A percentile compares a stretch with the other conserved stretches of the same genome.
phyloP scores from a whole-genome alignment of 345 rosid species.

The rapeseed (Brassica napus) region DNA sequence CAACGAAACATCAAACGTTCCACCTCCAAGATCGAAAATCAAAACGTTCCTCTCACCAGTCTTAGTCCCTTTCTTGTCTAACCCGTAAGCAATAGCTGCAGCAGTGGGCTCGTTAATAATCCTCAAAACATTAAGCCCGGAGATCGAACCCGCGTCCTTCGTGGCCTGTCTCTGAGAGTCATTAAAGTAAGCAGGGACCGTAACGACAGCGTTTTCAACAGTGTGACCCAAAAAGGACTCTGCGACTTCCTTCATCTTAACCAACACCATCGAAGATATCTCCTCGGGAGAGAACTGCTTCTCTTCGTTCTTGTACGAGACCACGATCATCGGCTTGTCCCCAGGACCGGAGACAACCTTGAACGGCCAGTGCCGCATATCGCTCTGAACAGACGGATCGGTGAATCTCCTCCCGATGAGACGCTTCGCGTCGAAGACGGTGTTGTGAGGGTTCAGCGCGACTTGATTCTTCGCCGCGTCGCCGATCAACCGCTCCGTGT shows the following conservation, averaged over 20 bases:
- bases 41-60: slow-evolving; percentile 40
- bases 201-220: slow-evolving; percentile 41
- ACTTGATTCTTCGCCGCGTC: slow-evolving; percentile 60
- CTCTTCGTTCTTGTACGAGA: slow-evolving; percentile 43
- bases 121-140: slow-evolving; percentile 41
- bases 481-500: slow-evolving; percentile 48
- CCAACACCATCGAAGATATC: slow-evolving; percentile 42
- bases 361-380: slow-evolving; percentile 52
- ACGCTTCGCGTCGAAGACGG: slow-evolving; percentile 55
- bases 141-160: slow-evolving; percentile 40
- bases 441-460: slow-evolving; percentile 56
- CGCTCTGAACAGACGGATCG: slow-evolving; percentile 47
- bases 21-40: slow-evolving; percentile 66
- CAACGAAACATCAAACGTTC: slow-evolving; percentile 67
- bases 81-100: slow-evolving; percentile 45
- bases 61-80: slow-evolving; percentile 43
- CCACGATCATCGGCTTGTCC: slow-evolving; percentile 49
- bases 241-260: slow-evolving; percentile 44
- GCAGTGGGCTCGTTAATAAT: slow-evolving; percentile 48
- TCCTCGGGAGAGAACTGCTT: slow-evolving; percentile 48
- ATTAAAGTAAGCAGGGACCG: slow-evolving; percentile 45
- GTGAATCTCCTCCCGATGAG: slow-evolving; percentile 47
- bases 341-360: slow-evolving; percentile 47
- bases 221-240: slow-evolving; percentile 38
- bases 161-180: slow-evolving; percentile 44